Conservation (phyloP, 495 filamentous ascomycete species). For the Aspergillus mulundensis region DNA sequence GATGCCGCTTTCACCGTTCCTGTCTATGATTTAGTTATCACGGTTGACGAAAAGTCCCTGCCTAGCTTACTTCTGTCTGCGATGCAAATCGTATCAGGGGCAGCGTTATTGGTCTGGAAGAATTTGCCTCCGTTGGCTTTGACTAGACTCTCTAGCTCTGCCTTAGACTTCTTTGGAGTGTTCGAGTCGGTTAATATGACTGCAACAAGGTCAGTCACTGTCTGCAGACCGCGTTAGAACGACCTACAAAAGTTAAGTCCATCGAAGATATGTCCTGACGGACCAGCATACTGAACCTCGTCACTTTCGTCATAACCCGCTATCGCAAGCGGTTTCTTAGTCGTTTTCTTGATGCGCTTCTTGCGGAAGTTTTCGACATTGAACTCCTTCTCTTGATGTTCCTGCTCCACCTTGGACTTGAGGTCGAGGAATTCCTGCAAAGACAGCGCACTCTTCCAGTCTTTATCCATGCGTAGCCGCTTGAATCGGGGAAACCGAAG, state of each 20-base stretch:
- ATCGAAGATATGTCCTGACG: constrained; percentile 61
- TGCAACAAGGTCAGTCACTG: constrained; percentile 23
- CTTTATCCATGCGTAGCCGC: constrained; percentile 70
- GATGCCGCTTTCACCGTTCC: constrained; percentile 82
- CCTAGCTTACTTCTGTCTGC: constrained; percentile 63
- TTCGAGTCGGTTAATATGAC: constrained; percentile 60
- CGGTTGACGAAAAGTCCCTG: neutral
- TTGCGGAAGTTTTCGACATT: constrained; percentile 70
- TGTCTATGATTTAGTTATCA: constrained; percentile 21
- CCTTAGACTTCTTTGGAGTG: constrained; percentile 67
- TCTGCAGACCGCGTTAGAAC: neutral
- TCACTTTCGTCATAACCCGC: constrained; percentile 59
- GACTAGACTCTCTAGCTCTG: constrained; percentile 77
- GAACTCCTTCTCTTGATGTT: constrained; percentile 73
- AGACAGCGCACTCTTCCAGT: constrained; percentile 76
- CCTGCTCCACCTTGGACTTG: constrained; percentile 65
- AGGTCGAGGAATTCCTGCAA: constrained; percentile 72
- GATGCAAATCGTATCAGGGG: constrained; percentile 60
- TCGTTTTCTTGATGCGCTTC: constrained; percentile 57
- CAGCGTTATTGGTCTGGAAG: constrained; percentile 65
- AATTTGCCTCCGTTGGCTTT: constrained; percentile 85
- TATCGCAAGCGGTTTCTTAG: constrained; percentile 64
- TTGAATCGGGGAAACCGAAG: constrained; percentile 93
- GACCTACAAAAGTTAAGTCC: constrained; percentile 72
- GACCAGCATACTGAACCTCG: constrained; percentile 50